These are phyloP conservation scores for Dovyalis caffra DNA, from an alignment of 345 rosid genomes.

Conservation along the genomic window DNA sequence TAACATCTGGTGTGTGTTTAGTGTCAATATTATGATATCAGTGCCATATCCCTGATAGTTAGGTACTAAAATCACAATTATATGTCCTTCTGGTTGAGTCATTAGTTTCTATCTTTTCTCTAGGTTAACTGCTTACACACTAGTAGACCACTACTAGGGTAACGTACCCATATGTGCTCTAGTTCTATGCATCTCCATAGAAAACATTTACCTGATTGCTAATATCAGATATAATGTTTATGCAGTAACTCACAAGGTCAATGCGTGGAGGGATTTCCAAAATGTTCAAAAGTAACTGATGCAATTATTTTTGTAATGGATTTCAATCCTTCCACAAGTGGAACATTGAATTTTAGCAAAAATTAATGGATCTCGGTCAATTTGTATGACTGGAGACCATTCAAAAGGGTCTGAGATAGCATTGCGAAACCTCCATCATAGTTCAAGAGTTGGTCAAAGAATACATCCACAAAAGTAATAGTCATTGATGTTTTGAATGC, in stretches of 20 bases:
- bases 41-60: neutral
- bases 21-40: neutral
- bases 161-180: conserved; percentile 19
- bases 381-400: conserved; percentile 23
- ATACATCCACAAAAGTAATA: neutral
- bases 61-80: neutral
- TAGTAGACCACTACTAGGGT: conserved; percentile 18
- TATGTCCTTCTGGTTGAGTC: conserved; percentile 6
- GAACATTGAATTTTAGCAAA: conserved; percentile 29
- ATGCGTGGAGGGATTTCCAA: conserved; percentile 35
- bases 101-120: neutral
- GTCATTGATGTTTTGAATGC: neutral
- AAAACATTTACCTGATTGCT: conserved; percentile 39
- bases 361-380: conserved; percentile 23
- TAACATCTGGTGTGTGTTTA: neutral
- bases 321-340: conserved; percentile 34
- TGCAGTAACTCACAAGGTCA: conserved; percentile 43
- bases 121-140: conserved; percentile 11
- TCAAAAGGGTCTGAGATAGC: conserved; percentile 24
- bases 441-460: neutral
- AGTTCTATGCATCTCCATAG: conserved; percentile 32
- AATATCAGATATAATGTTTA: conserved; percentile 39
- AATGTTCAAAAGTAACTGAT: conserved; percentile 37
- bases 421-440: conserved; percentile 19
- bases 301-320: conserved; percentile 34